Evolutionary conservation across 2,329 filamentous ascomycete species (phyloP), one percentile per base, ranked within the genome.

Genomic region (Proliferodiscus dingleyae): DNA sequence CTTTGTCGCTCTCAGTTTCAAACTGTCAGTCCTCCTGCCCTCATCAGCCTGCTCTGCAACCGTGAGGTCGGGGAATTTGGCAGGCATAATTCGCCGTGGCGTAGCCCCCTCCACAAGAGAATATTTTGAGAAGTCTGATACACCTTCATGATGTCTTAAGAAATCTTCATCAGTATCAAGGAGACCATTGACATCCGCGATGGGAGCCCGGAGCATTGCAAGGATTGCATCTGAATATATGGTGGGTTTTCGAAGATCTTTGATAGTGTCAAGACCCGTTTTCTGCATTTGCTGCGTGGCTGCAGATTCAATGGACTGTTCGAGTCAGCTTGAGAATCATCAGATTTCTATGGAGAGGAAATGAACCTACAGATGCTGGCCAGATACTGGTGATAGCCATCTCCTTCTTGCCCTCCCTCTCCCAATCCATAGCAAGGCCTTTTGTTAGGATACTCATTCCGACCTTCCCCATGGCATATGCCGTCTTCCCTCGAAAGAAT

Each of bases 401-500:
- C 5, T 78, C 70, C 0, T 59, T 67, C 55, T 77, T 73, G 0
- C 76, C 81, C 24, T 60, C 54, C 13, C 88, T 70, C 53, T 78
- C 69, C 61, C 86, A 87, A 57, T 94, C 89, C 83, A 93, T 88
- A 0, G 85, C 87, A 11, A 94, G 68, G 0, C 88, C 89, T 62
- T 88, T 87, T 0, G 85, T 88, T 36, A 94, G 63, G 3, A 91
- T 85, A 57, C 79, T 85, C 88, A 94, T 94, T 36, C 74, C 86
- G 3, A 91, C 76, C 62, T 93, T 93, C 2, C 81, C 81, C 66
- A 81, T 73, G 2, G 89, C 87, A 67, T 94, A 94, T 11, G 85
- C 87, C 1, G 87, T 87, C 74, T 94, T 94, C 9, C 88, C 89
- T 18, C 85, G 70, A 64, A 93, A 90, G 66, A 94, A 94, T 23